Evolutionary conservation across 192 early-diverging fungal species (phyloP), one percentile per base, ranked within the genome.

Genomic region (Coemansia erecta): DNA sequence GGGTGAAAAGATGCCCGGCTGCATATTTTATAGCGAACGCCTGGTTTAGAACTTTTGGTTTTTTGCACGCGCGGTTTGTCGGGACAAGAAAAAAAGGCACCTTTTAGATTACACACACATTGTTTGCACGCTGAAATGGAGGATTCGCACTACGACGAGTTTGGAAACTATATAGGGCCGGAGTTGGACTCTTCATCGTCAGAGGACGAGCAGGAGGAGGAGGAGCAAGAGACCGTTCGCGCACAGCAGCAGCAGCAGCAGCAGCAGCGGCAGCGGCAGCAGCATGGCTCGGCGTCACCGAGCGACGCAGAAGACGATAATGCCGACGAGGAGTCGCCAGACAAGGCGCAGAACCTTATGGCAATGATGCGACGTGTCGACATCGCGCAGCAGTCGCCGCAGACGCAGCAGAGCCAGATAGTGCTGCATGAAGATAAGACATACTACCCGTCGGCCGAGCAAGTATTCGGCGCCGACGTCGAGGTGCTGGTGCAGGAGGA

Each of bases 131-230:
- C 19, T 14, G 46, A 21, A 51, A 92, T 92, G 90, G 88, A 90
- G 61, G 89, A 86, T 63, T 83, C 85, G 47, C 74, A 87, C 24
- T 94, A 92, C 63, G 92, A 94, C 76, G 92, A 94, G 73, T 94
- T 93, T 81, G 96, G 97, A 58, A 99, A 99, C 85, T 99, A 99
- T 82, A 90, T 99, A 75, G 97, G 97, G 17, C 92, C 94, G 35
- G 94, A 98, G 56, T 80, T 98, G 33, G 90, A 88, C 41, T 66
- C 71, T 37, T 72, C 89, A 35, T 66, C 71, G 37, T 73, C 70
- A 22, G 85, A 87, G 45, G 84, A 85, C 17, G 86, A 85, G 26
- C 81, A 85, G 31, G 83, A 83, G 31, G 77, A 68, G 33, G 77
- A 65, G 39, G 85, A 87, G 35, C 64, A 81, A 42, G 81, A 83